These are phyloP conservation scores for Taxillus chinensis DNA, from an alignment of 164 flowering plant genomes.

Conservation along the genomic window DNA sequence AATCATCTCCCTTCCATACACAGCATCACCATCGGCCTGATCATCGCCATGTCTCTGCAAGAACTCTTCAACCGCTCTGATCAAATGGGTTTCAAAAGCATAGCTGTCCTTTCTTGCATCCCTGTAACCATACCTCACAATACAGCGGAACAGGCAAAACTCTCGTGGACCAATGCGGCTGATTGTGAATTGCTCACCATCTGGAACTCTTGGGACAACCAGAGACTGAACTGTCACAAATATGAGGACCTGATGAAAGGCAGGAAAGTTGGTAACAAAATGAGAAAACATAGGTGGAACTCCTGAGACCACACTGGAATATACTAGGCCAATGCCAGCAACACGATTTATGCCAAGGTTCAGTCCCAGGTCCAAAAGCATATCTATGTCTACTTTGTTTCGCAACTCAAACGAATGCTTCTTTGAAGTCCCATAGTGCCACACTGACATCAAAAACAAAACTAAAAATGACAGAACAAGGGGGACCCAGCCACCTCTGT, in stretches of 20 bases:
- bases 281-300: constrained; percentile 64
- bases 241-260: constrained; percentile 59
- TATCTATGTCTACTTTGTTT: constrained; percentile 59
- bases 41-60: constrained; percentile 30
- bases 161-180: constrained; percentile 54
- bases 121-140: constrained; percentile 64
- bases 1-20: constrained; percentile 6
- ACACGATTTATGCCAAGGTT: constrained; percentile 67
- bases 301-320: constrained; percentile 43
- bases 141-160: constrained; percentile 51
- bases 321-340: constrained; percentile 60
- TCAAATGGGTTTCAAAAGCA: constrained; percentile 39
- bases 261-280: constrained; percentile 63
- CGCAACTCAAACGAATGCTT: constrained; percentile 50
- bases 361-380: constrained; percentile 44
- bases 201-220: constrained; percentile 44
- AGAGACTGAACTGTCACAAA: constrained; percentile 57
- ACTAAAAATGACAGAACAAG: constrained; percentile 38
- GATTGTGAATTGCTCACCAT: constrained; percentile 35
- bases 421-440: constrained; percentile 60
- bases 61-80: constrained; percentile 30
- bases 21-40: constrained; percentile 12
- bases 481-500: constrained; percentile 69
- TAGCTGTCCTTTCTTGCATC: constrained; percentile 31
- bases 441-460: constrained; percentile 44